phyloP scores from a whole-genome alignment of 2,329 filamentous ascomycete genomes.

The Colletotrichum gloeosporioides region DNA sequence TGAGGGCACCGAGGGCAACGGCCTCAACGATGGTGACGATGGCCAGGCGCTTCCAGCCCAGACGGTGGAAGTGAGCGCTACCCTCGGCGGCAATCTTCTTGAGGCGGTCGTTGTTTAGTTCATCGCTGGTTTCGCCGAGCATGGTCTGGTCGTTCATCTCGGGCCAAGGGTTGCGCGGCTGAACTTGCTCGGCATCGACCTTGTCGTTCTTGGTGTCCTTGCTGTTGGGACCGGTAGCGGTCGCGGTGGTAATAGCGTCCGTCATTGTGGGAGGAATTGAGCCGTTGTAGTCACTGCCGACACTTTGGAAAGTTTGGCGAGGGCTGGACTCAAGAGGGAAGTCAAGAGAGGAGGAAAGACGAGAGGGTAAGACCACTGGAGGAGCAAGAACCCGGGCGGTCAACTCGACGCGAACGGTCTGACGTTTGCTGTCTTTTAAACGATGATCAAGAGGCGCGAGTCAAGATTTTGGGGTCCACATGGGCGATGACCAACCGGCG shows the following conservation, averaged over 20 bases:
- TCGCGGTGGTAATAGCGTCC: conserved; percentile 6
- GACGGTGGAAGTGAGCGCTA: conserved; percentile 53
- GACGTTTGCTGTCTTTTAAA: conserved; percentile 10
- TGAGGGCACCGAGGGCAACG: conserved; percentile 58
- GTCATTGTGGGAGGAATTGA: not conserved
- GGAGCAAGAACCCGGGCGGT: not conserved
- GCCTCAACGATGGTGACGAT: conserved; percentile 62
- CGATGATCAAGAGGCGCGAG: not conserved
- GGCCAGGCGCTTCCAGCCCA: conserved; percentile 64
- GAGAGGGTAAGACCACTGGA: not conserved
- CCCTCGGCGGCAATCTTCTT: conserved; percentile 52
- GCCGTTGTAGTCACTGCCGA: not conserved
- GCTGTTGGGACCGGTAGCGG: not conserved
- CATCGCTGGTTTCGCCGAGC: conserved; percentile 27
- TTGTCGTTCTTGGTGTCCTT: conserved; percentile 6
- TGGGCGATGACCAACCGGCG: not conserved
- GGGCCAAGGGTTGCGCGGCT: conserved; percentile 12
- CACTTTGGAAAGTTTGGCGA: not conserved
- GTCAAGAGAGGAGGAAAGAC: not conserved
- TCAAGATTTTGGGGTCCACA: conserved; percentile 14
- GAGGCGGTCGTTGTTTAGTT: conserved; percentile 44
- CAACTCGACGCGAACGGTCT: not conserved
- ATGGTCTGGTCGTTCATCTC: conserved; percentile 12
- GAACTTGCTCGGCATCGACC: conserved; percentile 9
- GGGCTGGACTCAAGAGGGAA: not conserved